A percentile compares a stretch with the other conserved stretches of the same genome.
These are phyloP conservation scores for Chlamydomonas applanata DNA, from an alignment of 139 green algal species.

Conservation along the genomic window DNA sequence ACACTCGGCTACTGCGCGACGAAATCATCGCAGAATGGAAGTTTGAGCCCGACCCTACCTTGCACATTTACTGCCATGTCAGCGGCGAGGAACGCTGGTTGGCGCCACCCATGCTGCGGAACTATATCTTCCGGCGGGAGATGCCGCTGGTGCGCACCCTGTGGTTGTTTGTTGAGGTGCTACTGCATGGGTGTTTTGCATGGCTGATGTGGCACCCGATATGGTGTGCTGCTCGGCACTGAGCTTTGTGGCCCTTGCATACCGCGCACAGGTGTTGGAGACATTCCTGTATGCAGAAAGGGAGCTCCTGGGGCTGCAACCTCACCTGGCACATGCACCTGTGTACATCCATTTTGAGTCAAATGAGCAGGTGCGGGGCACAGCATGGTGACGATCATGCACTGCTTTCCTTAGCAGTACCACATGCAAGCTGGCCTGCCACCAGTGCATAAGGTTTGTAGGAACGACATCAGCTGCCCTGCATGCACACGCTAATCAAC, in stretches of 20 bases:
- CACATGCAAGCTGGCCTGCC: no score
- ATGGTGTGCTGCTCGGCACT: no score
- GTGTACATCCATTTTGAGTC: constrained; percentile 81
- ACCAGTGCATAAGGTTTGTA: no score
- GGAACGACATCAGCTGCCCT: no score
- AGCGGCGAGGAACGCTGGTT: constrained; percentile 83
- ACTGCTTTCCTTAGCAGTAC: no score
- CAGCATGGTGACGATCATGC: neutral
- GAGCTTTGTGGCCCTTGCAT: no score
- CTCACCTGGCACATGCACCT: constrained; percentile 40
- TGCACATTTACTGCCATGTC: constrained; percentile 91
- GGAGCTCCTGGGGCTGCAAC: constrained; percentile 46
- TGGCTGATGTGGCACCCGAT: neutral
- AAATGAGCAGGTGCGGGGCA: constrained; percentile 43
- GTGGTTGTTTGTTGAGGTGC: neutral
- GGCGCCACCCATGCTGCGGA: constrained; percentile 74
- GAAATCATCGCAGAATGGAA: constrained; percentile 86
- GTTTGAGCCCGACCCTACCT: constrained; percentile 11
- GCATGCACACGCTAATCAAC: no score
- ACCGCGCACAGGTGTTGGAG: constrained; percentile 69
- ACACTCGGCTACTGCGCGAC: constrained; percentile 73
- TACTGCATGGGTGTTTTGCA: no score
- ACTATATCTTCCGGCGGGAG: constrained; percentile 89
- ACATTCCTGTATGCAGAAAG: constrained; percentile 72
- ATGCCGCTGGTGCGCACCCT: constrained; percentile 86